A percentile compares a stretch with the other conserved stretches of the same genome.
Evolutionary conservation across 805 yeast species (phyloP).

Genomic region (Wickerhamiella hasegawae): DNA sequence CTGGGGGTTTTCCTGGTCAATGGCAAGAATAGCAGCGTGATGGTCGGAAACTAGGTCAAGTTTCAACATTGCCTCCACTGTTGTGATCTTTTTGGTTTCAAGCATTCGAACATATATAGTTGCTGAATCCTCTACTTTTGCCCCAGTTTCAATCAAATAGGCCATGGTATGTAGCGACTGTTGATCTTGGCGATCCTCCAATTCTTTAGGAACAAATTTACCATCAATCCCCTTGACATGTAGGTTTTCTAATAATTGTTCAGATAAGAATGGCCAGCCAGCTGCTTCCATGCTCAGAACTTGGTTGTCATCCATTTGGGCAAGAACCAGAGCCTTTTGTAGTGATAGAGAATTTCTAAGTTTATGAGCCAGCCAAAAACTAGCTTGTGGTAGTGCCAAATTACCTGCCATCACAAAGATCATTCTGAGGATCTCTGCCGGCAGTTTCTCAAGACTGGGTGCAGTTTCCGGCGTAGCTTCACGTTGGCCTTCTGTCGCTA

Average conservation of each 20-base stretch:
- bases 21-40: slow-evolving; percentile 6
- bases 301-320: slow-evolving; percentile 8
- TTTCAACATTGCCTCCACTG: slow-evolving; percentile 5
- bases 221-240: slow-evolving; percentile 54
- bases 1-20: slow-evolving; percentile 1
- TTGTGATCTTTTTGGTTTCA: neutral
- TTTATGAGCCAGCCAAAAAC: slow-evolving; percentile 17
- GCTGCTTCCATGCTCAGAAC: slow-evolving; percentile 7
- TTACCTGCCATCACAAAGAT: slow-evolving; percentile 27
- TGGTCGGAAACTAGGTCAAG: slow-evolving; percentile 3
- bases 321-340: slow-evolving; percentile 11
- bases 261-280: slow-evolving; percentile 15
- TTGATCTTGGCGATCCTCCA: slow-evolving; percentile 26
- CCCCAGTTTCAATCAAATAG: slow-evolving; percentile 15
- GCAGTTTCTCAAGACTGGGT: slow-evolving; percentile 28
- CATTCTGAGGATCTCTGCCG: slow-evolving; percentile 27
- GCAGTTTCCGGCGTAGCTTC: too few relatives aligned
- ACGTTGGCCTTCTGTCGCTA: too few relatives aligned
- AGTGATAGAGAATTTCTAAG: slow-evolving; percentile 18
- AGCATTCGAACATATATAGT: slow-evolving; percentile 5
- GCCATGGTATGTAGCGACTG: slow-evolving; percentile 11
- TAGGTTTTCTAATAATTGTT: slow-evolving; percentile 28
- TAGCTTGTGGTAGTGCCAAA: slow-evolving; percentile 24
- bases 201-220: slow-evolving; percentile 78
- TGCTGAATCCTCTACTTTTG: slow-evolving; percentile 8